These are phyloP conservation scores for Ophiorrhiza pumila DNA, from an alignment of 257 asterid species.

Conservation along the genomic window DNA sequence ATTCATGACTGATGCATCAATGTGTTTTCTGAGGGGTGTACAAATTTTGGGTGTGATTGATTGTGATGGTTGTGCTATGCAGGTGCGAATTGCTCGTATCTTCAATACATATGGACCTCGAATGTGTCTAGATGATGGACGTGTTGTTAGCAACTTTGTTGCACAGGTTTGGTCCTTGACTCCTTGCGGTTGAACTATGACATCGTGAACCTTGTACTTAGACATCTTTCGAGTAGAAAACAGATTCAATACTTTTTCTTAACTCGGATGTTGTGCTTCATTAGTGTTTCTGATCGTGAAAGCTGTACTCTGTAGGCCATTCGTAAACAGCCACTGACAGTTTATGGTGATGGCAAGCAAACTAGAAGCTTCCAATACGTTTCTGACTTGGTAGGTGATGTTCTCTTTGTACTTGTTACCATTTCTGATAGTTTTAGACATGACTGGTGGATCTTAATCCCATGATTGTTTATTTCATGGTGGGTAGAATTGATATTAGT, in stretches of 20 bases:
- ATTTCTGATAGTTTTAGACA: not conserved
- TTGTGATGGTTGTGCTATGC: constrained; percentile 9
- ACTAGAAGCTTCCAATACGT: constrained; percentile 92
- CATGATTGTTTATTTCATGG: not conserved
- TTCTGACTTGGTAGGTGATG: constrained; percentile 79
- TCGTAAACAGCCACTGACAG: constrained; percentile 82
- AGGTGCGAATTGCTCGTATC: constrained; percentile 98
- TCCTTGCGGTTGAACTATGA: constrained; percentile 7
- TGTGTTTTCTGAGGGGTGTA: not conserved
- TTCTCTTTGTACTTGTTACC: not conserved
- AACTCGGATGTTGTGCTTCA: not conserved
- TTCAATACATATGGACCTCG: constrained; percentile 98
- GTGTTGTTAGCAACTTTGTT: constrained; percentile 97
- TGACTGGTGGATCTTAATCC: not conserved
- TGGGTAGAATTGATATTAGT: too few species aligned
- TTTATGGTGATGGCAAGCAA: constrained; percentile 95
- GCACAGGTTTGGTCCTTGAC: constrained; percentile 62
- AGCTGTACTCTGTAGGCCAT: constrained; percentile 58
- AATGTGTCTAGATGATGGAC: constrained; percentile 99
- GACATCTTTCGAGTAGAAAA: not conserved
- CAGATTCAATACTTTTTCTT: not conserved
- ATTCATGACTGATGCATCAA: not conserved
- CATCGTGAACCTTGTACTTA: not conserved
- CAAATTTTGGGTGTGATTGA: not conserved
- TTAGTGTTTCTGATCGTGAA: constrained; percentile 6